These are phyloP conservation scores for Stevia rebaudiana DNA, from an alignment of 140 eudicot species.

Conservation along the genomic window DNA sequence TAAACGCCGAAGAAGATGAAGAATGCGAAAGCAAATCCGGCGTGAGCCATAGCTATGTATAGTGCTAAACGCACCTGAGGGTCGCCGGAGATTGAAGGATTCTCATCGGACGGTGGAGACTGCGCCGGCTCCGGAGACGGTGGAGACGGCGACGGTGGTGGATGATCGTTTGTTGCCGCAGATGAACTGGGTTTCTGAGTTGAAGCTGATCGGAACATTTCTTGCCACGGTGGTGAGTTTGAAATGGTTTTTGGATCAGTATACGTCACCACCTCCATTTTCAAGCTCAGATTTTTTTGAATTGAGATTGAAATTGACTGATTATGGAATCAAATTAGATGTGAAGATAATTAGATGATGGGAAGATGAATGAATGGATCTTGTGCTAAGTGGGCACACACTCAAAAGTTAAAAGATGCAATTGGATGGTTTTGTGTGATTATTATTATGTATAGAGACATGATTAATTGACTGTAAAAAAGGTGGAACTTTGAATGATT, in stretches of 20 bases:
- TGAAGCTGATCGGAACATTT: constrained; percentile 93
- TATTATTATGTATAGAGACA: background rate
- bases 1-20: constrained; percentile 57
- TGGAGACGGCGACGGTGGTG: constrained; percentile 17
- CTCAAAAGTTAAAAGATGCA: background rate
- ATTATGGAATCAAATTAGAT: background rate
- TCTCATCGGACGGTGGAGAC: constrained; percentile 9
- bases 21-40: constrained; percentile 58
- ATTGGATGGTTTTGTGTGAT: background rate
- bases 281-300: background rate
- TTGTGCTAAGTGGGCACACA: background rate
- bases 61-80: constrained; percentile 91
- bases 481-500: constrained; percentile 15
- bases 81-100: constrained; percentile 37
- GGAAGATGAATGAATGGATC: background rate
- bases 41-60: constrained; percentile 96
- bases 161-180: background rate
- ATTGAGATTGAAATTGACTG: background rate
- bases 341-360: background rate
- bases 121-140: constrained; percentile 20
- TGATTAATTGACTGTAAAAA: constrained; percentile 1
- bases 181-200: constrained; percentile 41
- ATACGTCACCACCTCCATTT: constrained; percentile 70
- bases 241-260: constrained; percentile 50
- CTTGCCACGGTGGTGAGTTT: constrained; percentile 71